Evolutionary conservation across 495 filamentous ascomycete species (phyloP).

Genomic region (Lasiosphaeria miniovina): DNA sequence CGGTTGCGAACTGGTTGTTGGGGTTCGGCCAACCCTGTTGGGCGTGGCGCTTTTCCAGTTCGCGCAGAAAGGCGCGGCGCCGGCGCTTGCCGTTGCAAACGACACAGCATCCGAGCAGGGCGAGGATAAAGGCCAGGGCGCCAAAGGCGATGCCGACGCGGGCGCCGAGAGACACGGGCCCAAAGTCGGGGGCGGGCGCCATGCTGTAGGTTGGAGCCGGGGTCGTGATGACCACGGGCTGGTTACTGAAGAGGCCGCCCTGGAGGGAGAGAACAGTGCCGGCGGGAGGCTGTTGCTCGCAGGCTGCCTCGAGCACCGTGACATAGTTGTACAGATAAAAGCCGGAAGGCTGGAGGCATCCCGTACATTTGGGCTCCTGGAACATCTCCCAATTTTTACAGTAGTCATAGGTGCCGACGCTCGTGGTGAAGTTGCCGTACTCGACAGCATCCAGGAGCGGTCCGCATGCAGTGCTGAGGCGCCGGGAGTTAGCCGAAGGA

Average conservation of each 20-base stretch:
- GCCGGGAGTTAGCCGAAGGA: constrained; percentile 13
- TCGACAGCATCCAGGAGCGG: constrained; percentile 34
- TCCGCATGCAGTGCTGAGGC: constrained; percentile 39
- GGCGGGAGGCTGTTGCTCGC: constrained; percentile 37
- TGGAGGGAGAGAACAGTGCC: constrained; percentile 42
- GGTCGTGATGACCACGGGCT: constrained; percentile 39
- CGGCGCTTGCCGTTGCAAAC: constrained; percentile 49
- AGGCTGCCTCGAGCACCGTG: constrained; percentile 46
- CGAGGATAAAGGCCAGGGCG: constrained; percentile 42
- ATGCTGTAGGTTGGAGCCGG: constrained; percentile 32
- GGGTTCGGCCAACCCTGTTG: constrained; percentile 39
- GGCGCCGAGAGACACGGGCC: constrained; percentile 46
- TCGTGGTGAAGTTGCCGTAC: constrained; percentile 35
- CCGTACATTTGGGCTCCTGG: constrained; percentile 28
- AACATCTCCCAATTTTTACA: constrained; percentile 38
- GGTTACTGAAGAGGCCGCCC: constrained; percentile 47
- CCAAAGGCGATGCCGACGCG: constrained; percentile 52
- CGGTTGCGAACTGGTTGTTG: constrained; percentile 22
- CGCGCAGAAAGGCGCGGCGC: constrained; percentile 40
- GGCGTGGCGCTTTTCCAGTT: constrained; percentile 33
- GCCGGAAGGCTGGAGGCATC: constrained; percentile 30
- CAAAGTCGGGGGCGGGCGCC: constrained; percentile 26
- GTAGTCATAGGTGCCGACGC: constrained; percentile 36
- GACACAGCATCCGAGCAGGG: constrained; percentile 42
- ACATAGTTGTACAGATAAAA: constrained; percentile 44